These are phyloP conservation scores for Fusarium clavum DNA, from an alignment of 2,329 filamentous ascomycete species.

Conservation along the genomic window DNA sequence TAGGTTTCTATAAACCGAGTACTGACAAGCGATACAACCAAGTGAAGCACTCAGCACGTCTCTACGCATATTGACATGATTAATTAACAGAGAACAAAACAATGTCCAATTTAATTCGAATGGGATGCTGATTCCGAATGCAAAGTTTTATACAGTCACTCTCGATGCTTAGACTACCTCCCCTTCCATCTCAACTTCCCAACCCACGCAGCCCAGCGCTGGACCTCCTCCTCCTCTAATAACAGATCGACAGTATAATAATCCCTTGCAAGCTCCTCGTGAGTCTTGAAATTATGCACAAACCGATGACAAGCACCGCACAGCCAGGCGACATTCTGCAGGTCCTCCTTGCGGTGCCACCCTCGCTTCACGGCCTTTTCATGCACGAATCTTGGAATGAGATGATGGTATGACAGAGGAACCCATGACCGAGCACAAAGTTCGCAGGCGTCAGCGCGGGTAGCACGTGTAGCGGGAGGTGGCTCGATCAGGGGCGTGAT, in stretches of 20 bases:
- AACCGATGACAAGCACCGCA: constrained; percentile 87
- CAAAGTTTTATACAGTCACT: not conserved
- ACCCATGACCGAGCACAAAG: constrained; percentile 81
- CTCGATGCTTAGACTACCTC: constrained; percentile 11
- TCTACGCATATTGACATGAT: not conserved
- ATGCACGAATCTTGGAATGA: constrained; percentile 84
- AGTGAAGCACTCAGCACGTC: not conserved
- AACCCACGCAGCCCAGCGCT: constrained; percentile 78
- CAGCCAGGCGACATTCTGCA: constrained; percentile 87
- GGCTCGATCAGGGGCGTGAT: constrained; percentile 66
- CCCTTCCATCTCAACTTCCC: constrained; percentile 79
- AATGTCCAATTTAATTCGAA: not conserved
- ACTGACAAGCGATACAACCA: not conserved
- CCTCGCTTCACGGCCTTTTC: constrained; percentile 79
- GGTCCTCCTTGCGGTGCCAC: constrained; percentile 80
- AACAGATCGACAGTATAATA: constrained; percentile 80
- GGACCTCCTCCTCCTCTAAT: constrained; percentile 76
- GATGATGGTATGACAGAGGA: constrained; percentile 83
- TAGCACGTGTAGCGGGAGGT: constrained; percentile 72
- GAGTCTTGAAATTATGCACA: constrained; percentile 78
- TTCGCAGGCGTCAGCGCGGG: constrained; percentile 73
- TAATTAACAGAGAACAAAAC: not conserved
- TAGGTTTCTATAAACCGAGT: not conserved
- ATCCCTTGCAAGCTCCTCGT: constrained; percentile 80
- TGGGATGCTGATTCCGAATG: not conserved